A percentile compares a stretch with the other conserved stretches of the same genome.
phyloP scores from a whole-genome alignment of 2,329 filamentous ascomycete species.

The Pseudonectria foliicola region DNA sequence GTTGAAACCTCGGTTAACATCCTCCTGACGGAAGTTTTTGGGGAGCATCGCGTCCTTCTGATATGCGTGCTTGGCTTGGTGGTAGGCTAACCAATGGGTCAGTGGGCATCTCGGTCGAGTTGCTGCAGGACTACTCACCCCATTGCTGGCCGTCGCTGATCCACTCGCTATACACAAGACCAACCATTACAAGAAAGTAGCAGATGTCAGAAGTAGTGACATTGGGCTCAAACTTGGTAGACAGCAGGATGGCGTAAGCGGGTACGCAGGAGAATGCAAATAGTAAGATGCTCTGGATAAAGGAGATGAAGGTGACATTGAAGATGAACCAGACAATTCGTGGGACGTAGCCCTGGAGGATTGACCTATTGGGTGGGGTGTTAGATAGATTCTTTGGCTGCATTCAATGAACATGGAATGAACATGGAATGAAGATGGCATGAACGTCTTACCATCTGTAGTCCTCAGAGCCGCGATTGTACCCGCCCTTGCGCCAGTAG shows the following conservation, averaged over 20 bases:
- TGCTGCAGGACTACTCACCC: constrained; percentile 42
- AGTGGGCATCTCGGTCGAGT: background rate
- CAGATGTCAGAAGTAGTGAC: constrained; percentile 38
- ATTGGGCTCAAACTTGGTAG: constrained; percentile 53
- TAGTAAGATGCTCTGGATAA: constrained; percentile 75
- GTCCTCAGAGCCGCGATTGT: constrained; percentile 82
- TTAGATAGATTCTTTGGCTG: background rate
- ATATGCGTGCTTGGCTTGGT: constrained; percentile 73
- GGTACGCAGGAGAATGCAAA: constrained; percentile 68
- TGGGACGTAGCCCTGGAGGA: constrained; percentile 61
- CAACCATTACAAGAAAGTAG: constrained; percentile 40
- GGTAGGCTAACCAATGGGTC: constrained; percentile 50
- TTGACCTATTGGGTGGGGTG: constrained; percentile 43
- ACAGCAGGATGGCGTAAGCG: constrained; percentile 74
- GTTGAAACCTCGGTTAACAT: constrained; percentile 85
- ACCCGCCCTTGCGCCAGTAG: constrained; percentile 94
- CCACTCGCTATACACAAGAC: constrained; percentile 58
- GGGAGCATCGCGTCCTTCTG: constrained; percentile 65
- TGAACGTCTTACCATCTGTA: constrained; percentile 63
- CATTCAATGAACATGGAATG: too few species aligned
- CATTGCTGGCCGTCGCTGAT: constrained; percentile 92
- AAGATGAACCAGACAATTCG: constrained; percentile 69
- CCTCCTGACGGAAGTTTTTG: constrained; percentile 55
- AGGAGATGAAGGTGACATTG: constrained; percentile 84
- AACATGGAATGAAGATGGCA: background rate